Base-by-base conservation (phyloP, 1,139 yeast genomes). In the Blastobotrys apis region DNA sequence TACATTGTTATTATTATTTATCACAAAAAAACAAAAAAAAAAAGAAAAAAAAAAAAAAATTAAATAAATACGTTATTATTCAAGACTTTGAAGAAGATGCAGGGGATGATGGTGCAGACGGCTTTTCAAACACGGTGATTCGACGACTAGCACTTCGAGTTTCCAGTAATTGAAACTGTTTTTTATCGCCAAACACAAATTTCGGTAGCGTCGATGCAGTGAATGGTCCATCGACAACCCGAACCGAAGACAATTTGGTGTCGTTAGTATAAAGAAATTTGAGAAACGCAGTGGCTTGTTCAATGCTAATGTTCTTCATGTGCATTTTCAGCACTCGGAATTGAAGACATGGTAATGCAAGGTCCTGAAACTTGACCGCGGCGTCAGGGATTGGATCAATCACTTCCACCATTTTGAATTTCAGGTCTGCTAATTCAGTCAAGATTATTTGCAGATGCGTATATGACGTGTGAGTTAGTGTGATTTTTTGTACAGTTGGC, bases 331-430 rank as follows among this genome's bases (percentile, higher is more conserved):
- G 23, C 15, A 42, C 45, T 15, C 27, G 27, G 13, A 42, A 42
- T 4, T 17, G 20, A 13, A 31, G 16, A 31, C 45, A 42, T 5
- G 15, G 16, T n/a, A 16, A 12, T 2, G 45, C 45, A 4, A 42
- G 41, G 16, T 42, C 38, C 9, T 15, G 13, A 23, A 42, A 42
- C 30, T 20, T 29, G 26, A 26, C 16, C 19, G 36, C 15, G 16
- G 33, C 16, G 23, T 42, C 45, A 4, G 40, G 37, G 12, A 42
- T 20, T 4, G 41, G 45, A 20, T 32, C 37, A 12, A 42, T 12
- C 12, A 42, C 19, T 23, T 42, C 45, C 20, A 42, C 27, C 45
- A 42, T 42, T 17, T 25, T 26, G 33, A 21, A 42, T 37, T 33
- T 27, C 13, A 31, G 25, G 29, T 15, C 32, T 6, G 30, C 33